Evolutionary conservation across 495 filamentous ascomycete genomes (phyloP), one percentile per base, ranked within the genome.

Genomic region (Trichoderma gamsii): DNA sequence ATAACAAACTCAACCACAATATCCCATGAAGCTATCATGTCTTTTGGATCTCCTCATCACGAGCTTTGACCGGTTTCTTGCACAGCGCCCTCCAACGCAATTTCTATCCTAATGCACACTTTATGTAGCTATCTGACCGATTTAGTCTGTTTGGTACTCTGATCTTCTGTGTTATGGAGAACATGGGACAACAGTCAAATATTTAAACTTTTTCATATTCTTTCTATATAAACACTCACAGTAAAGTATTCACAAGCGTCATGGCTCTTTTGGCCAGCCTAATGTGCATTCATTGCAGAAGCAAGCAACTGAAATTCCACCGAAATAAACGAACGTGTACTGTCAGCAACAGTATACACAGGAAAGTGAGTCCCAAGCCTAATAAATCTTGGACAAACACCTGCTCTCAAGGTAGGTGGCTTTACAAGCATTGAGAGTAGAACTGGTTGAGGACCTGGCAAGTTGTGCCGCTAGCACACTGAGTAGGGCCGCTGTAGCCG

Each of bases 391-490:
- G 9, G 7, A 61, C 11, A 4, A 32, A 7, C 2, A 16, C 25
- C 15, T 18, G 25, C 27, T 61, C 6, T 32, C 16, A 12, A 23
- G 5, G 12, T 5, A 15, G 25, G 2, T 65, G 77, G 4, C 63
- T 65, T 78, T 78, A 81, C 56, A 76, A 67, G 72, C 79, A 81
- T 72, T 81, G 79, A 18, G 74, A 77, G 66, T 81, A 81, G 70
- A 76, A 82, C 12, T 59, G 64, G 72, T 77, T 78, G 32, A 61
- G 6, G 66, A 68, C 66, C 12, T 51, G 67, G 76, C 76, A 78
- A 43, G 63, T 73, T 35, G 56, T 74, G 71, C 76, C 65, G 72
- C 72, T 44, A 72, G 76, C 74, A 74, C 81, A 83, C 2, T 70
- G 25, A 41, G 77, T 82, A 68, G 79, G 76, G 59, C 80, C 81